Percentiles rank a stretch among this genome's conserved stretches.
Conservation (phyloP, 164 flowering plant genomes). For the Nymphaea colorata region DNA sequence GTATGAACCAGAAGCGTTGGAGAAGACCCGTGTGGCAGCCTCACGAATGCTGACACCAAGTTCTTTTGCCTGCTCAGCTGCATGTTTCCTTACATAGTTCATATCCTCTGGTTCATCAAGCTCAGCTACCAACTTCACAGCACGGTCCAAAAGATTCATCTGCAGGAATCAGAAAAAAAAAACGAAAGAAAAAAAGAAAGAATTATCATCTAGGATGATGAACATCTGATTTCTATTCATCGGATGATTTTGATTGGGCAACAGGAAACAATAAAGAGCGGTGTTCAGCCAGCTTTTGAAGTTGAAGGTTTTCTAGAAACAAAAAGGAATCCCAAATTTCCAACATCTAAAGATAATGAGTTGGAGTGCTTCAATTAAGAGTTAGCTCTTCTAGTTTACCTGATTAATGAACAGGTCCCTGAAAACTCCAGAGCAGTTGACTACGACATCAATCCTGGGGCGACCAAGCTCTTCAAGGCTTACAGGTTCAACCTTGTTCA, state of each 20-base stretch:
- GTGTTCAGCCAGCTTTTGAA: too few species aligned
- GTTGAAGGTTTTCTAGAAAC: neutral
- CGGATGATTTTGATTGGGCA: too few species aligned
- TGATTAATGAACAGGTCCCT: conserved; percentile 98
- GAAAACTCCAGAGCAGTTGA: conserved; percentile 98
- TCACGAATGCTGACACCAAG: conserved; percentile 70
- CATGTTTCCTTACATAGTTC: conserved; percentile 90
- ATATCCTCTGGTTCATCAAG: conserved; percentile 86
- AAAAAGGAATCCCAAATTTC: neutral
- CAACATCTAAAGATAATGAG: neutral
- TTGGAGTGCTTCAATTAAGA: neutral
- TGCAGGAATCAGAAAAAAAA: conserved; percentile 10
- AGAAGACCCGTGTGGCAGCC: conserved; percentile 90
- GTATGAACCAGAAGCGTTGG: conserved; percentile 96
- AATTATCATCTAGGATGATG: neutral
- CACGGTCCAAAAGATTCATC: conserved; percentile 99
- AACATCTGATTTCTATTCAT: too few species aligned
- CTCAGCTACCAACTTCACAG: conserved; percentile 97
- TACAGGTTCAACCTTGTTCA: conserved; percentile 80
- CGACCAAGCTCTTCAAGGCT: conserved; percentile 98
- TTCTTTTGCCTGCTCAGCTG: conserved; percentile 66
- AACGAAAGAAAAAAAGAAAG: neutral
- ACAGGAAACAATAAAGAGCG: too few species aligned
- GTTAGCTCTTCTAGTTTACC: conserved; percentile 25
- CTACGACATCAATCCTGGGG: conserved; percentile 97